phyloP scores from a whole-genome alignment of 257 asterid species.

The Pogostemon cablin region DNA sequence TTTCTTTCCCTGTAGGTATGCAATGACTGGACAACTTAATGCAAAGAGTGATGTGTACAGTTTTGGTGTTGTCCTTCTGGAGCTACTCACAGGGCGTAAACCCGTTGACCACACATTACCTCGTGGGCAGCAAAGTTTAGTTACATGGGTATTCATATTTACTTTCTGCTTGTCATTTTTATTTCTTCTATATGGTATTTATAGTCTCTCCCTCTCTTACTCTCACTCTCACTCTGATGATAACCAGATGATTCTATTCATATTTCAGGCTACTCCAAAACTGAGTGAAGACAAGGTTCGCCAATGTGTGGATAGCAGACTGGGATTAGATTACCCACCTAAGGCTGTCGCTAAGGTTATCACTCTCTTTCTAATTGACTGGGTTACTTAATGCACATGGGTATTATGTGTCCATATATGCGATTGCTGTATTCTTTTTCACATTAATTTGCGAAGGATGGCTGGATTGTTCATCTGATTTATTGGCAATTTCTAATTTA shows the following conservation, averaged over 20 bases:
- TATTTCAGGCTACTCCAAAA: conserved; percentile 70
- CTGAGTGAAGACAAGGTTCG: conserved; percentile 86
- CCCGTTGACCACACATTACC: conserved; percentile 92
- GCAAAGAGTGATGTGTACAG: conserved; percentile 89
- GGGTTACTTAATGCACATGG: background rate
- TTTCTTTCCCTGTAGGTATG: conserved; percentile 58
- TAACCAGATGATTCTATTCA: conserved; percentile 1
- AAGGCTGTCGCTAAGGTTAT: conserved; percentile 85
- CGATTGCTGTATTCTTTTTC: background rate
- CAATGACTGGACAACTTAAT: conserved; percentile 89
- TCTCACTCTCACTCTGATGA: background rate
- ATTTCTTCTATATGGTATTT: background rate
- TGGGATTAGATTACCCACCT: conserved; percentile 72
- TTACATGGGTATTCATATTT: conserved; percentile 75
- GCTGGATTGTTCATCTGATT: background rate
- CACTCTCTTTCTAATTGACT: background rate
- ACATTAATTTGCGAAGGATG: background rate
- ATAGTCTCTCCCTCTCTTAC: background rate
- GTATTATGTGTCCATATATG: background rate
- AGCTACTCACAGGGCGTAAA: conserved; percentile 86
- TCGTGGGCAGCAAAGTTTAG: conserved; percentile 84
- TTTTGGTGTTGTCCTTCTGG: conserved; percentile 87
- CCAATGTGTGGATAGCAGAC: conserved; percentile 67
- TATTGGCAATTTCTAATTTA: background rate
- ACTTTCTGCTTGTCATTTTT: background rate